Base-by-base conservation (phyloP, 768 basidiomycete genomes). In the Termitomyces sp. region DNA sequence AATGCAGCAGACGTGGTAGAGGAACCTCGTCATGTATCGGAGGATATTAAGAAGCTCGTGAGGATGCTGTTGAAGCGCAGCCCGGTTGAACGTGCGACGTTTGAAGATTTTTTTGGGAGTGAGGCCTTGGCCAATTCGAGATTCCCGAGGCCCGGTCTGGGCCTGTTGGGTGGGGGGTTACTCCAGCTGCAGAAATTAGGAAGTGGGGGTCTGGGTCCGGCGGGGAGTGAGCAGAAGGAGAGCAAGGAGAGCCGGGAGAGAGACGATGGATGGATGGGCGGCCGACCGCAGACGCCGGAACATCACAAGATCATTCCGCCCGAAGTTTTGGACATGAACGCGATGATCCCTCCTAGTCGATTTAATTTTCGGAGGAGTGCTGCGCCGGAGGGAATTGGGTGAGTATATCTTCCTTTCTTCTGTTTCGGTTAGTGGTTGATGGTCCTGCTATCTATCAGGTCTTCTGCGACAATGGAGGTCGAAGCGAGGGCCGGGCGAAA, bases 91-190 rank as follows among this genome's bases (percentile, higher is more conserved):
- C 79, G 97, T 2, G 87, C 93, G 22, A 85, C 80, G 53, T 99
- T 95, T 58, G 90, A 95, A 14, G 91, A 94, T 41, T 98, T 97
- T 71, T 99, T 99, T 67, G 77, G 78, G 51, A 91, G 89, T 60
- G 79, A 78, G 32, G 93, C 87, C 35, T 74, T 89, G 60, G 84
- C 79, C 26, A 89, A 87, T 66, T 86, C 82, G 42, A 92, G 87
- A 71, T 92, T 91, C 64, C 84, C 12, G 12, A 35, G 34, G 34
- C 34, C 28, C 7, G 3, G 4, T 28, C 28, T 28, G 28, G 7
- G 28, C 28, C 28, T 7, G 7, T 0, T 7, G 28, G 28, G 28
- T 28, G 7, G 5, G 28, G 28, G 28, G 28, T 28, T 28, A 7
- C 5, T 28, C 28, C 28, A 4, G 28, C 28, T 28, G 28, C 28